Conservation (phyloP, 2,329 filamentous ascomycete genomes). For the Diaporthe helianthi region DNA sequence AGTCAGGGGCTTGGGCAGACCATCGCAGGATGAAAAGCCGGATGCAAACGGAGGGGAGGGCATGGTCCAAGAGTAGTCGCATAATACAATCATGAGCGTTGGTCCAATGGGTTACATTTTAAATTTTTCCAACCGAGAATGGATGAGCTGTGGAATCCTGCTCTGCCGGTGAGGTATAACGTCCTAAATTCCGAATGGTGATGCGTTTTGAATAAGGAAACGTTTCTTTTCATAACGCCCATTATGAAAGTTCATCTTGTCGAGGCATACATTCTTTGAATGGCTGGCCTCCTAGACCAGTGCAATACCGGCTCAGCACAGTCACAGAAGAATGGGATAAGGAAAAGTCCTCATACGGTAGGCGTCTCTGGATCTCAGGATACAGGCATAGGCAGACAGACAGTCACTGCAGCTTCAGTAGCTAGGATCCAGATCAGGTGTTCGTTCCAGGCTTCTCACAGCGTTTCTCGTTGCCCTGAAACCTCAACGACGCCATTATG, state of each 20-base stretch:
- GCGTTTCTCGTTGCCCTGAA: not conserved
- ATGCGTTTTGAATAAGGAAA: not conserved
- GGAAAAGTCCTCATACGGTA: not conserved
- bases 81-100: slow-evolving; percentile 14
- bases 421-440: not conserved
- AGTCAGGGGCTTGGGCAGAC: slow-evolving; percentile 17
- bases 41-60: not conserved
- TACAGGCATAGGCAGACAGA: not conserved
- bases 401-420: too few species aligned
- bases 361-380: not conserved
- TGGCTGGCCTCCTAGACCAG: too few species aligned
- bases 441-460: not conserved
- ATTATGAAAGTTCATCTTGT: not conserved
- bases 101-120: not conserved
- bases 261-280: too few species aligned
- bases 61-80: not conserved
- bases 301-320: not conserved
- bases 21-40: too few species aligned
- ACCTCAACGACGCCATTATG: not conserved
- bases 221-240: not conserved
- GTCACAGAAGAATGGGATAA: not conserved
- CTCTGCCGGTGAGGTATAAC: not conserved
- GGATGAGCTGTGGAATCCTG: not conserved
- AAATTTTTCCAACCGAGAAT: not conserved
- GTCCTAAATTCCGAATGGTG: not conserved